Conservation (phyloP, 495 filamentous ascomycete genomes). For the Hypomontagnella monticulosa region DNA sequence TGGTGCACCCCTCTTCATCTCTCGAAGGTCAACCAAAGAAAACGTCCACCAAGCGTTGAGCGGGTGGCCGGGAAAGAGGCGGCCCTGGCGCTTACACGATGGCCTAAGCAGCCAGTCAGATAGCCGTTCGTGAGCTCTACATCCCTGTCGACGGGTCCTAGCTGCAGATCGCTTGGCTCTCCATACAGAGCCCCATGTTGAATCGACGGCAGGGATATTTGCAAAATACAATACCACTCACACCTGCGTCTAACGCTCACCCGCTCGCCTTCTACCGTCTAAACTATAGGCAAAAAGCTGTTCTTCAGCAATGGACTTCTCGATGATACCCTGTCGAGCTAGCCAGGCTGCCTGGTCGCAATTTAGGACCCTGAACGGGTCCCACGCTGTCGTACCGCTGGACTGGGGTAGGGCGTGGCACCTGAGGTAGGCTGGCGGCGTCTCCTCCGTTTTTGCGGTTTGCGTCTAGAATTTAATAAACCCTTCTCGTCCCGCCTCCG, state of each 20-base stretch:
- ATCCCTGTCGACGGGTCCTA: slow-evolving; percentile 34
- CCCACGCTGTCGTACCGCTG: slow-evolving; percentile 40
- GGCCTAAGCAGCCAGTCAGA: slow-evolving; percentile 32
- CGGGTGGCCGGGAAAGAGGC: slow-evolving; percentile 41
- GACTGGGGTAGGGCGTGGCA: slow-evolving; percentile 41
- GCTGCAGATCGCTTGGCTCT: slow-evolving; percentile 44
- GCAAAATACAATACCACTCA: slow-evolving; percentile 32
- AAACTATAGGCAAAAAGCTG: slow-evolving; percentile 32
- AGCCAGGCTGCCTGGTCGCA: slow-evolving; percentile 22
- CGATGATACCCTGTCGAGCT: slow-evolving; percentile 12
- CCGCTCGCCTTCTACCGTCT: slow-evolving; percentile 24
- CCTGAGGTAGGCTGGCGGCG: slow-evolving; percentile 20
- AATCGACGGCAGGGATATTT: slow-evolving; percentile 32
- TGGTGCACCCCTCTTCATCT: slow-evolving; percentile 35
- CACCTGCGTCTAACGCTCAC: slow-evolving; percentile 35
- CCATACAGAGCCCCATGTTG: slow-evolving; percentile 38
- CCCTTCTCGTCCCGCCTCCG: slow-evolving; percentile 30
- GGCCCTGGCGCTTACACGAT: slow-evolving; percentile 38
- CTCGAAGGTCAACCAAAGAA: slow-evolving; percentile 31
- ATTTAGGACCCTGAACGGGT: slow-evolving; percentile 32
- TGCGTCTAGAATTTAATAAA: slow-evolving; percentile 37
- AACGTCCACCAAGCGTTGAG: slow-evolving; percentile 25
- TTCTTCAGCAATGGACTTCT: slow-evolving; percentile 24
- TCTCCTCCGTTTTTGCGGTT: slow-evolving; percentile 8
- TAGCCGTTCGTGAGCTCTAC: slow-evolving; percentile 18